A percentile compares a stretch with the other conserved stretches of the same genome.
Evolutionary conservation across 495 filamentous ascomycete species (phyloP).

Genomic region (Neurospora sp.): DNA sequence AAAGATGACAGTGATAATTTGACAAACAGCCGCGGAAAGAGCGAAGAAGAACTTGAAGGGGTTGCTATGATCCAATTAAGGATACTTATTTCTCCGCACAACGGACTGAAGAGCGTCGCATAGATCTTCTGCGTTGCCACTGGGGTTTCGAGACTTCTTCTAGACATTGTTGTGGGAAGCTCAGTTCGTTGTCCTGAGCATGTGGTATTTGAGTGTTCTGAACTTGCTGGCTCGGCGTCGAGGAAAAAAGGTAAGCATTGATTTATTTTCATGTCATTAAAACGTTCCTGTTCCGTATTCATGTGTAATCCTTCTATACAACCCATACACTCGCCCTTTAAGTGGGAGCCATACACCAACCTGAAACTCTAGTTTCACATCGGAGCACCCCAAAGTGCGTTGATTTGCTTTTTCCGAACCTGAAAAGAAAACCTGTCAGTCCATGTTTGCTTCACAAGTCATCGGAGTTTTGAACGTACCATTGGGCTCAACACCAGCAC

Average conservation of each 20-base stretch:
- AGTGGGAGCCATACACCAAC: neutral
- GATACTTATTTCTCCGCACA: neutral
- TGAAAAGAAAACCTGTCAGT: slow-evolving; percentile 5
- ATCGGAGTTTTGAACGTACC: slow-evolving; percentile 43
- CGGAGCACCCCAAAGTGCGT: slow-evolving; percentile 23
- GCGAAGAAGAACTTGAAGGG: neutral
- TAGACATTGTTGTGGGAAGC: no score
- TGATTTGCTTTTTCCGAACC: slow-evolving; percentile 33
- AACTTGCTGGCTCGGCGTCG: neutral
- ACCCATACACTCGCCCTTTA: neutral
- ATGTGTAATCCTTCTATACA: neutral
- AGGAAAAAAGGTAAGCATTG: neutral
- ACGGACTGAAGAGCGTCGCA: neutral
- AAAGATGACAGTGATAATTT: neutral
- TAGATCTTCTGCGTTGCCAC: neutral
- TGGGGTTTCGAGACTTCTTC: neutral
- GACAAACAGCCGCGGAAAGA: neutral
- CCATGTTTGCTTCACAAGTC: neutral
- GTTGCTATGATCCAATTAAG: neutral
- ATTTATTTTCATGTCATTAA: neutral
- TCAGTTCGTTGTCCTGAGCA: no score
- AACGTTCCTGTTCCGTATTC: neutral
- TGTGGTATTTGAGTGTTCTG: neutral
- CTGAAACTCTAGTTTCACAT: neutral
- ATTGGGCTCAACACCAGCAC: slow-evolving; percentile 73